Percentiles rank a stretch among this genome's conserved stretches.
phyloP scores from a whole-genome alignment of 441 rosid species.

The Dalechampia spathulata region DNA sequence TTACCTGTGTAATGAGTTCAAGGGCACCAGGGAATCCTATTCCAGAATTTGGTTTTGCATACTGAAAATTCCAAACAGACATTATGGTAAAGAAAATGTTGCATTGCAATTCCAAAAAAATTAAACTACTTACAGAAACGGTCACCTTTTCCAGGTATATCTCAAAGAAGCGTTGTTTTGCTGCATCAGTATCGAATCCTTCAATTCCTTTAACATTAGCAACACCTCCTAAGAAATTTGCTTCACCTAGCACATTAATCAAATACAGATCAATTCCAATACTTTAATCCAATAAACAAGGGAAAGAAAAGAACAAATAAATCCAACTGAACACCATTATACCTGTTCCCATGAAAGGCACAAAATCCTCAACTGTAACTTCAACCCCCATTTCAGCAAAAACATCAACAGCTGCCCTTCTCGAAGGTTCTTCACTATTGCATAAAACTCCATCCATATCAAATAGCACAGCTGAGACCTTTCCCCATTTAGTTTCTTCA shows the following conservation, averaged over 20 bases:
- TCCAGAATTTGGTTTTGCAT: conserved; percentile 92
- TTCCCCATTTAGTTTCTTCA: conserved; percentile 49
- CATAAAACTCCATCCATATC: conserved; percentile 97
- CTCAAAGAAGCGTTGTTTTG: conserved; percentile 83
- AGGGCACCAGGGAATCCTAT: conserved; percentile 93
- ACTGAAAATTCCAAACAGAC: conserved; percentile 30
- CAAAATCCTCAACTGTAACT: conserved; percentile 76
- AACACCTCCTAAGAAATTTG: conserved; percentile 85
- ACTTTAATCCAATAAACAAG: background rate
- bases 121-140: background rate
- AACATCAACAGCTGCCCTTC: conserved; percentile 83
- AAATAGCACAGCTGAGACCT: conserved; percentile 82
- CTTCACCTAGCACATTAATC: conserved; percentile 56
- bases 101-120: background rate
- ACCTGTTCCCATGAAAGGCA: conserved; percentile 92
- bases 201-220: conserved; percentile 73
- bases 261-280: background rate
- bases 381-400: conserved; percentile 85
- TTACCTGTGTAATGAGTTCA: conserved; percentile 85
- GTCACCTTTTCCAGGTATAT: conserved; percentile 83
- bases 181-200: conserved; percentile 57
- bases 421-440: conserved; percentile 80
- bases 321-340: background rate
- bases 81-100: background rate
- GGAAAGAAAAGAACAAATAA: no score